phyloP scores from a whole-genome alignment of 129 eudicot genomes.

The Pittosporum tobira region DNA sequence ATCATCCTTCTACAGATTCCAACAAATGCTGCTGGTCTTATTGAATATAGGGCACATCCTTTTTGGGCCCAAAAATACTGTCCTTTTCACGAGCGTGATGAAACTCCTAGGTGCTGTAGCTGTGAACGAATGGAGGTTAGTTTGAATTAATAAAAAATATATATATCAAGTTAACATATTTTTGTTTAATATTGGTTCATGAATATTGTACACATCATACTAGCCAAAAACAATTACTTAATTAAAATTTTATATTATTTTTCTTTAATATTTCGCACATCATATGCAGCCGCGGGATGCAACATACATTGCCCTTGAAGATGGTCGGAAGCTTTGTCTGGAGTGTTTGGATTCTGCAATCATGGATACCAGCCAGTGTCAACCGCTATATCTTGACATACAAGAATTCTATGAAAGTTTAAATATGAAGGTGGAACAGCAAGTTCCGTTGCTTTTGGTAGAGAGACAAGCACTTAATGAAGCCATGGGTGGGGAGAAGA shows the following conservation, averaged over 20 bases:
- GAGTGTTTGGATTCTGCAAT: constrained; percentile 80
- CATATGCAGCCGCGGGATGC: constrained; percentile 48
- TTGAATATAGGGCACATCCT: constrained; percentile 73
- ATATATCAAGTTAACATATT: neutral
- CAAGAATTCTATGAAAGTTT: constrained; percentile 55
- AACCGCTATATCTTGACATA: constrained; percentile 70
- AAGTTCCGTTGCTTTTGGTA: constrained; percentile 79
- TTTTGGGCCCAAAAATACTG: constrained; percentile 89
- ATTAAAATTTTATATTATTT: too few species aligned
- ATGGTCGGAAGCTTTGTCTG: constrained; percentile 70
- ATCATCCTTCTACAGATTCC: constrained; percentile 45
- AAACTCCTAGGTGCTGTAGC: constrained; percentile 77
- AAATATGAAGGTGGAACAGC: constrained; percentile 69
- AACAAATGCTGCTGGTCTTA: constrained; percentile 63
- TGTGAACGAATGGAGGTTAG: constrained; percentile 85
- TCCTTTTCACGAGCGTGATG: constrained; percentile 64
- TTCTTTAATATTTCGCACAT: constrained; percentile 8
- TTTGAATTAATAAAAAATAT: too few species aligned
- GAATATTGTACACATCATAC: too few species aligned
- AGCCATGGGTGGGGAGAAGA: constrained; percentile 66
- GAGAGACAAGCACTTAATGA: constrained; percentile 86
- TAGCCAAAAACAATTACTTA: too few species aligned
- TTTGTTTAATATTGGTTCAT: constrained; percentile 7
- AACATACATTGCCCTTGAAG: constrained; percentile 57
- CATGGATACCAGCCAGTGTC: constrained; percentile 70